These are phyloP conservation scores for Solanum tarijense DNA, from an alignment of 257 asterid species.

Conservation along the genomic window DNA sequence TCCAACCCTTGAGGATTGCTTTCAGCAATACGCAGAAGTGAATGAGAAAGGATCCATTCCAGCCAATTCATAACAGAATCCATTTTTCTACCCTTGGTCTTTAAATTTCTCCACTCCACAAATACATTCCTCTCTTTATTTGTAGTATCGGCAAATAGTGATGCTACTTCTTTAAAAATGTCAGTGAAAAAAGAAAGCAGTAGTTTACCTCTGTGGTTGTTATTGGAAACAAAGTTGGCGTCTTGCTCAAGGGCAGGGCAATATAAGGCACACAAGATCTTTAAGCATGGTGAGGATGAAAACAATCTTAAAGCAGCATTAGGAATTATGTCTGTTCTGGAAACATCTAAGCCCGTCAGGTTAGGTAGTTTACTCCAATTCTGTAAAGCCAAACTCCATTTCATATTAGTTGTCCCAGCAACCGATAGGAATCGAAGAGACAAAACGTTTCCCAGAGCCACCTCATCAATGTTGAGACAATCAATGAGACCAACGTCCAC, in stretches of 20 bases:
- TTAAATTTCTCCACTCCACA: slow-evolving; percentile 34
- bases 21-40: slow-evolving; percentile 76
- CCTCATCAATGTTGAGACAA: slow-evolving; percentile 55
- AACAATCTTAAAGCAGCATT: slow-evolving; percentile 34
- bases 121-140: slow-evolving; percentile 39
- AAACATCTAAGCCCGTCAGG: slow-evolving; percentile 65
- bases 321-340: slow-evolving; percentile 57
- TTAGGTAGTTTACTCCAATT: slow-evolving; percentile 51
- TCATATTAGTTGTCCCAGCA: slow-evolving; percentile 54
- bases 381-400: slow-evolving; percentile 45
- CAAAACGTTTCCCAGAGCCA: slow-evolving; percentile 39
- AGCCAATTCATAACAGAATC: slow-evolving; percentile 61
- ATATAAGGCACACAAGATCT: slow-evolving; percentile 59
- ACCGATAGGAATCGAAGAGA: slow-evolving; percentile 67
- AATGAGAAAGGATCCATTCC: slow-evolving; percentile 63
- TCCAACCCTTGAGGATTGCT: slow-evolving; percentile 62
- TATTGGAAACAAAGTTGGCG: slow-evolving; percentile 34
- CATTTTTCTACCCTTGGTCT: slow-evolving; percentile 27
- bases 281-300: slow-evolving; percentile 43
- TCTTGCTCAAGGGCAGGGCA: slow-evolving; percentile 54
- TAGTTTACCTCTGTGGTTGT: slow-evolving; percentile 52
- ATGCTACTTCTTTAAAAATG: slow-evolving; percentile 46
- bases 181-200: slow-evolving; percentile 47
- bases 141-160: slow-evolving; percentile 37
- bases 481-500: slow-evolving; percentile 64